phyloP scores from a whole-genome alignment of 257 asterid species.

The Solanum lignicaule region DNA sequence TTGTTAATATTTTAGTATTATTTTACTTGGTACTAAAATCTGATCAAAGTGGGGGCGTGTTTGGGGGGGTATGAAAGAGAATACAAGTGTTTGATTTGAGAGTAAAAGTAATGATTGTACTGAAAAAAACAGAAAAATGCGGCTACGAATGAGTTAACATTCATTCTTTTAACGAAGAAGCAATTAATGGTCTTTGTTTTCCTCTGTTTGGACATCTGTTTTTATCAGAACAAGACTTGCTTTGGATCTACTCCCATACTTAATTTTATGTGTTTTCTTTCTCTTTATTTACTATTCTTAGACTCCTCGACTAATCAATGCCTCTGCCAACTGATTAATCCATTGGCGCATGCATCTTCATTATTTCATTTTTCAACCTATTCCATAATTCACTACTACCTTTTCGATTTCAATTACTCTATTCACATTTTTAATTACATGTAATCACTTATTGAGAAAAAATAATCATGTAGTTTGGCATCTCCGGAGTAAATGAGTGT shows the following conservation, averaged over 20 bases:
- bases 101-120: conserved; percentile 26
- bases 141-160: conserved; percentile 9
- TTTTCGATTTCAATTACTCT: neutral
- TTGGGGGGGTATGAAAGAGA: neutral
- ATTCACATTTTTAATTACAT: neutral
- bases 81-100: conserved; percentile 9
- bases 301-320: neutral
- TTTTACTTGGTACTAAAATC: neutral
- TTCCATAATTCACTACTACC: neutral
- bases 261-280: neutral
- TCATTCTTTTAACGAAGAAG: neutral
- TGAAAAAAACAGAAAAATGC: conserved; percentile 4
- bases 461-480: neutral
- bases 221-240: neutral
- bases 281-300: neutral
- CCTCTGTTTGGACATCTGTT: neutral
- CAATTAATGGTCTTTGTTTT: conserved; percentile 1
- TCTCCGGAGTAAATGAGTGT: neutral
- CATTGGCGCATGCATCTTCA: neutral
- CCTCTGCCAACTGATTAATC: neutral
- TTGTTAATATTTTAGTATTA: neutral
- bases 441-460: neutral
- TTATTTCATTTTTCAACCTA: neutral
- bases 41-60: neutral
- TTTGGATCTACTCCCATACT: neutral